These are phyloP conservation scores for Trichoderma sp. DNA, from an alignment of 2,329 filamentous ascomycete genomes.

Conservation along the genomic window DNA sequence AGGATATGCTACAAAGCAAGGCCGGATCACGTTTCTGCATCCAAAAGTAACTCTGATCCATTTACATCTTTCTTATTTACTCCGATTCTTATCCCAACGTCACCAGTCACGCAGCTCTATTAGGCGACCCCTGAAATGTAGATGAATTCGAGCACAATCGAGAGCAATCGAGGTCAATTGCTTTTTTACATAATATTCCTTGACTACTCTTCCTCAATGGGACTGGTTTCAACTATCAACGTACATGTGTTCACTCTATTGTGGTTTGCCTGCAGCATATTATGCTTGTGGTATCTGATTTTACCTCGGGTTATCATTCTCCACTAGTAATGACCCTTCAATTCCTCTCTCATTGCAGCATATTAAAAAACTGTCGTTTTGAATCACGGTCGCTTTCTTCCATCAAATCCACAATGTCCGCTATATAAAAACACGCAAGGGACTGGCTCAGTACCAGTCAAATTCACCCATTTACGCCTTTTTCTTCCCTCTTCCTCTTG, in stretches of 20 bases:
- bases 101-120: constrained; percentile 11
- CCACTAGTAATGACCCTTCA: not conserved
- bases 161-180: not conserved
- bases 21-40: not conserved
- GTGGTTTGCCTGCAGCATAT: not conserved
- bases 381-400: not conserved
- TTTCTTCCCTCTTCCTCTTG: not conserved
- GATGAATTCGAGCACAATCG: not conserved
- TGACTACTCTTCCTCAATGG: not conserved
- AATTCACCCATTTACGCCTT: not conserved
- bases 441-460: not conserved
- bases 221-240: not conserved
- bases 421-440: not conserved
- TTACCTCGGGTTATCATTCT: not conserved
- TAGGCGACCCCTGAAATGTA: not conserved
- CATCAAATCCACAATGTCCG: not conserved
- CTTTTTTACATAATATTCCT: not conserved
- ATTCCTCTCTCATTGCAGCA: not conserved
- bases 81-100: not conserved
- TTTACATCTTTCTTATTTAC: not conserved
- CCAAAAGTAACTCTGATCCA: not conserved
- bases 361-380: not conserved
- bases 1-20: no score
- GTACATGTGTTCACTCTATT: not conserved
- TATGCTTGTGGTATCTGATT: not conserved